Base-by-base conservation (phyloP, 225 moss, liverwort and hornwort species). In the Physcomitrium patens region DNA sequence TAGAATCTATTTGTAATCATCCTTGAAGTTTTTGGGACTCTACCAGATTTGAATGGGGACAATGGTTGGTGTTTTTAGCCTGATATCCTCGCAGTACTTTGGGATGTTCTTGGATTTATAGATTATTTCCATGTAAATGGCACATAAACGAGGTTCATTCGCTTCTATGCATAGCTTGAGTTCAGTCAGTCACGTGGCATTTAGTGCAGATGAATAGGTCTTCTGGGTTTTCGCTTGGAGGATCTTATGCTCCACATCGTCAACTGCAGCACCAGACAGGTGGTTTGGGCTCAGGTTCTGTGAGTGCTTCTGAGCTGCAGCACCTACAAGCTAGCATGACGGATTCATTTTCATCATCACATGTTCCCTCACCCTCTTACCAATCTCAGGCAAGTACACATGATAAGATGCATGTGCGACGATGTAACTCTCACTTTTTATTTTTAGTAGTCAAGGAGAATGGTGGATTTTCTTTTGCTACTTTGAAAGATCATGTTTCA, bases 161-260 rank as follows among this genome's bases (percentile, higher is more conserved):
- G 48, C 51, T 43, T 55, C 16, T 23, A 45, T 55, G 52, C 54
- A 57, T 81, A 64, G 63, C 73, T 86, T 85, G 80, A 84, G 89
- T 81, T 70, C 70, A 81, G 76, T 45, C 61, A 87, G 81, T 81
- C 65, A 78, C 79, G 64, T 78, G 79, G 48, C 78, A 74, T 86
- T 75, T 78, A 82, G 84, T 84, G 85, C 93, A 93, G 91, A 91
- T 89, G 82, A 85, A 84, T 63, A 89, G 91, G 79, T 93, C 93
- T 37, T 60, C 84, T 47, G 89, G 89, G 62, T 89, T 91, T 84
- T 81, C 89, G 49, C 78, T 89, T 70, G 91, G 89, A 78, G 93
- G 87, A 51, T 84, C 85, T 12, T 93, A 89, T 78, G 84, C 73
- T 66, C 86, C 89, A 58, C 89, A 89, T 63, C 88, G 89, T 54